phyloP scores from a whole-genome alignment of 176 grass and related monocot genomes.

The Pharus latifolius region DNA sequence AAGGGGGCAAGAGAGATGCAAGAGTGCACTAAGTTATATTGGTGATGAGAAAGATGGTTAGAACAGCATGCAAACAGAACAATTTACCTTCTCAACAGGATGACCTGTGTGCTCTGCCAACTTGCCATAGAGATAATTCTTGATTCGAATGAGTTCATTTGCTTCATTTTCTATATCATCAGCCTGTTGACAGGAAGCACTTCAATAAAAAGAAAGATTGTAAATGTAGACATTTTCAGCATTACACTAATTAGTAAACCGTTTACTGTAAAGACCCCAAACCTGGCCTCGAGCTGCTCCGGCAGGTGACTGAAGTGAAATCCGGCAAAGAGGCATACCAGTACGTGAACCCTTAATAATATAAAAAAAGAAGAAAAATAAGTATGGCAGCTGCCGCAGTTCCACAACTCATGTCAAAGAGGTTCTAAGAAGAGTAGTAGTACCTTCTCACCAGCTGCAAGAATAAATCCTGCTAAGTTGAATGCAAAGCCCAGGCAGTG shows the following conservation, averaged over 20 bases:
- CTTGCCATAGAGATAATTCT: slow-evolving; percentile 73
- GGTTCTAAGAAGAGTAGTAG: neutral
- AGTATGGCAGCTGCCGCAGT: neutral
- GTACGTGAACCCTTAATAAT: slow-evolving; percentile 58
- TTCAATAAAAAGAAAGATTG: neutral
- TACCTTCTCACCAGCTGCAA: slow-evolving; percentile 94
- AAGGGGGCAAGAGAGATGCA: neutral
- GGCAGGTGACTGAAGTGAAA: slow-evolving; percentile 80
- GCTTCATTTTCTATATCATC: slow-evolving; percentile 86
- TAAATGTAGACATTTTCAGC: neutral
- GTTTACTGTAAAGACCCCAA: slow-evolving; percentile 1
- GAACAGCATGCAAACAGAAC: neutral
- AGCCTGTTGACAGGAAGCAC: slow-evolving; percentile 33
- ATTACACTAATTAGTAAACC: neutral
- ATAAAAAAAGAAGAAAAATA: slow-evolving; percentile 8
- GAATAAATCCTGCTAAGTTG: slow-evolving; percentile 85
- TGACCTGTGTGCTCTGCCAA: slow-evolving; percentile 85
- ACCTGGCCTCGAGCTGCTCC: slow-evolving; percentile 92
- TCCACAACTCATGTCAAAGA: neutral
- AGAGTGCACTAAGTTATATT: neutral
- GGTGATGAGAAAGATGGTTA: neutral
- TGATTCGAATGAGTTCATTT: slow-evolving; percentile 71
- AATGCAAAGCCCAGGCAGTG: slow-evolving; percentile 87
- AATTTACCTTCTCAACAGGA: slow-evolving; percentile 53
- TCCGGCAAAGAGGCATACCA: slow-evolving; percentile 63